Evolutionary conservation across 2,329 filamentous ascomycete genomes (phyloP).

Genomic region (Macrophomina pseudophaseolina): DNA sequence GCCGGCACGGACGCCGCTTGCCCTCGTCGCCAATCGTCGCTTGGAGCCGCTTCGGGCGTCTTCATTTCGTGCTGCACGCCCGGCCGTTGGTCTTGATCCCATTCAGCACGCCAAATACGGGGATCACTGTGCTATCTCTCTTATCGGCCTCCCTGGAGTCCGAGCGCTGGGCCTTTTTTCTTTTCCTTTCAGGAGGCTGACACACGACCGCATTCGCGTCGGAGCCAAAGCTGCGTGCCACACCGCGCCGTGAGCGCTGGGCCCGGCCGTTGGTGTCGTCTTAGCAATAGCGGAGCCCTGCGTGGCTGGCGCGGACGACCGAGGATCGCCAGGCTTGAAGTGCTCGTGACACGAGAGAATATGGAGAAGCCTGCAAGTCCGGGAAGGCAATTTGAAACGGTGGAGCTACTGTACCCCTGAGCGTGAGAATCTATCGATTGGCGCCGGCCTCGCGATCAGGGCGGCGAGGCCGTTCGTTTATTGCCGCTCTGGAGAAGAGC

Average conservation of each 20-base stretch:
- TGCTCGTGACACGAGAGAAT: slow-evolving; percentile 23
- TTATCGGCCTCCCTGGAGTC: slow-evolving; percentile 16
- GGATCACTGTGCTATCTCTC: slow-evolving; percentile 2
- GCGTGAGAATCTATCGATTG: slow-evolving; percentile 24
- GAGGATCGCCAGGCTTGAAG: slow-evolving; percentile 15
- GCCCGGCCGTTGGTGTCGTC: not conserved
- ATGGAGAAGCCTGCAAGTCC: slow-evolving; percentile 13
- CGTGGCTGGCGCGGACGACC: slow-evolving; percentile 3
- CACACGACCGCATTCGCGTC: not conserved
- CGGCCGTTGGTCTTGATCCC: slow-evolving; percentile 13
- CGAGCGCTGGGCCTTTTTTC: not conserved
- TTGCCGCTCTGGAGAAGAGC: slow-evolving; percentile 2
- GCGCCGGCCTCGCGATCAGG: slow-evolving; percentile 17
- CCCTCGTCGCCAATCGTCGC: slow-evolving; percentile 18
- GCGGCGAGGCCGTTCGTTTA: slow-evolving; percentile 6
- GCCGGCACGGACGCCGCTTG: not conserved
- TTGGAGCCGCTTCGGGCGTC: slow-evolving; percentile 12
- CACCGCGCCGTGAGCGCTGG: not conserved
- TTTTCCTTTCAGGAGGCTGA: slow-evolving; percentile 23
- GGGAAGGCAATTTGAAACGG: slow-evolving; percentile 21
- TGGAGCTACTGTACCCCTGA: slow-evolving; percentile 24
- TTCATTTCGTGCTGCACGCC: slow-evolving; percentile 21
- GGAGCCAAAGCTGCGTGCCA: not conserved
- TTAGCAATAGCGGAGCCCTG: slow-evolving; percentile 6
- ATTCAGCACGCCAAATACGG: slow-evolving; percentile 10